Conservation (phyloP, 2,329 filamentous ascomycete genomes). For the Sphaceloma murrayae region DNA sequence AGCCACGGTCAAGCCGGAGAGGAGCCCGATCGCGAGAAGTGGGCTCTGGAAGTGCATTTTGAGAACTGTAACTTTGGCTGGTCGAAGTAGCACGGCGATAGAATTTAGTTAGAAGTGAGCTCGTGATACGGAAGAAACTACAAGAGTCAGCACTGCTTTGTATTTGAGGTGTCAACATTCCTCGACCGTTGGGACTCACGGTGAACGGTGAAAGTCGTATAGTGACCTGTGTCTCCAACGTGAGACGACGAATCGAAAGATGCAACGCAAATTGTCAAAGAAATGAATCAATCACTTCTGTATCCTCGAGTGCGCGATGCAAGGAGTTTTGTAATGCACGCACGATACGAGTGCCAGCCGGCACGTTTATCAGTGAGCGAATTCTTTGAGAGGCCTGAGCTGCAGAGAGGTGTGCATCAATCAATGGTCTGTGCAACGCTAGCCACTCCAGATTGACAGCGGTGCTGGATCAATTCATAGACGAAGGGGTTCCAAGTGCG, state of each 20-base stretch:
- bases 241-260: constrained; percentile 4
- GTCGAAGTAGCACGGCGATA: constrained; percentile 3
- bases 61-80: constrained; percentile 16
- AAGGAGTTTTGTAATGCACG: background rate
- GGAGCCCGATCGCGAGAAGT: constrained; percentile 40
- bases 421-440: constrained; percentile 9
- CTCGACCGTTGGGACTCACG: constrained; percentile 6
- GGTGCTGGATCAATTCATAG: constrained; percentile 1
- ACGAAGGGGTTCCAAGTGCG: background rate
- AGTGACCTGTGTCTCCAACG: constrained; percentile 10
- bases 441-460: constrained; percentile 8
- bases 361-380: background rate
- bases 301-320: constrained; percentile 1
- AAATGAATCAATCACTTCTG: background rate
- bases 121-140: constrained; percentile 6
- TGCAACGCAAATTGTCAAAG: too few relatives aligned
- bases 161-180: constrained; percentile 17
- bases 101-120: too few relatives aligned
- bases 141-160: constrained; percentile 11
- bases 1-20: constrained; percentile 45
- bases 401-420: constrained; percentile 6
- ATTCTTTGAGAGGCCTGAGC: constrained; percentile 10
- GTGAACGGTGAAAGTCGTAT: constrained; percentile 15
- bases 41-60: constrained; percentile 38
- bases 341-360: background rate